A percentile compares a stretch with the other conserved stretches of the same genome.
phyloP scores from a whole-genome alignment of 495 filamentous ascomycete species.

The Aeminium ludgeri region DNA sequence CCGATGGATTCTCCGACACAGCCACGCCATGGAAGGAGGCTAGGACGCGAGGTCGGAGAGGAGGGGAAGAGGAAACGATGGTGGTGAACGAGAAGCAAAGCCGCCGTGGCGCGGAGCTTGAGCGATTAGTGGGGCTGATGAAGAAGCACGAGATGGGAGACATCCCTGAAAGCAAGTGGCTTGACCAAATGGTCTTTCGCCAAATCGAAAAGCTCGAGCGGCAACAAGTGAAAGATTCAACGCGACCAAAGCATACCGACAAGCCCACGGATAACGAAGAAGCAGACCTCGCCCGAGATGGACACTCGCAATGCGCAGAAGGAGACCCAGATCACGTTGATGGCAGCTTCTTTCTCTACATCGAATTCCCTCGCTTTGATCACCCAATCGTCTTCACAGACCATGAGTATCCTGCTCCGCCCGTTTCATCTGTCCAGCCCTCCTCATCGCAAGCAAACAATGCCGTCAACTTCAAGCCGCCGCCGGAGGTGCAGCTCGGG shows the following conservation, averaged over 20 bases:
- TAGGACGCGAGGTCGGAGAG: slow-evolving; percentile 27
- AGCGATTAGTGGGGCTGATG: slow-evolving; percentile 68
- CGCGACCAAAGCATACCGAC: slow-evolving; percentile 1
- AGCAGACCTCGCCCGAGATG: slow-evolving; percentile 29
- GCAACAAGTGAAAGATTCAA: slow-evolving; percentile 9
- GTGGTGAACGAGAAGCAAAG: slow-evolving; percentile 36
- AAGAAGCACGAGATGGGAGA: slow-evolving; percentile 99
- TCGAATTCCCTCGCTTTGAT: slow-evolving; percentile 90
- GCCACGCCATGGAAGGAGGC: slow-evolving; percentile 53
- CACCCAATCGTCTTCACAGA: slow-evolving; percentile 93
- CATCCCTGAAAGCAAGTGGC: slow-evolving; percentile 80
- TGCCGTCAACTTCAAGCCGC: slow-evolving; percentile 47
- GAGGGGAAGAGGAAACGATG: slow-evolving; percentile 32
- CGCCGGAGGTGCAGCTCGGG: slow-evolving; percentile 67
- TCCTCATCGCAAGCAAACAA: slow-evolving; percentile 29
- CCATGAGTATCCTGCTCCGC: slow-evolving; percentile 74
- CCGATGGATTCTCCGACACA: slow-evolving; percentile 70
- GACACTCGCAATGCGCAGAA: slow-evolving; percentile 11
- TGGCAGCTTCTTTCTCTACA: slow-evolving; percentile 55
- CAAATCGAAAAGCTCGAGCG: slow-evolving; percentile 47
- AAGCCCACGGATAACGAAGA: slow-evolving; percentile 10
- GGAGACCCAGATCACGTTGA: slow-evolving; percentile 31
- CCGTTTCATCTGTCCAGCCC: slow-evolving; percentile 51
- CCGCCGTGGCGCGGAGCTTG: slow-evolving; percentile 45
- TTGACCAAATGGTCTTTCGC: slow-evolving; percentile 84